These are phyloP conservation scores for Dendrobium catenatum DNA, from an alignment of 106 monocot genomes.

Conservation along the genomic window DNA sequence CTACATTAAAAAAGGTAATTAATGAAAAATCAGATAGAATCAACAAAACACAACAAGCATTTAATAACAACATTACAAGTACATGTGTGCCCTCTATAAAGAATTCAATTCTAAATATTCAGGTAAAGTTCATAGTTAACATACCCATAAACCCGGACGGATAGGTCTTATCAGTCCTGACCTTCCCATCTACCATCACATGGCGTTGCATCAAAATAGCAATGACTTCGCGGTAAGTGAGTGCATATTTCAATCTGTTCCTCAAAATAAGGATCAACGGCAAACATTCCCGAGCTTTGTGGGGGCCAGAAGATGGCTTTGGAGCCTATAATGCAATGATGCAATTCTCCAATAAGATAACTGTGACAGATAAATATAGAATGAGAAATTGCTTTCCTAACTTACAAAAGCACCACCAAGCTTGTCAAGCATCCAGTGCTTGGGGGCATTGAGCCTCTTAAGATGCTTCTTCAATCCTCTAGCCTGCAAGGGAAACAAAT, in stretches of 20 bases:
- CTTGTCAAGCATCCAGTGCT: constrained; percentile 92
- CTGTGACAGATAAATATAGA: background rate
- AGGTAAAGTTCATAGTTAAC: background rate
- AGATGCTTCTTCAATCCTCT: constrained; percentile 89
- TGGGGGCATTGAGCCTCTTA: constrained; percentile 95
- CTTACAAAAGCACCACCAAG: constrained; percentile 93
- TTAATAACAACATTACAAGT: background rate
- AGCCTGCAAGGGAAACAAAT: constrained; percentile 28
- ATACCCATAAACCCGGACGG: constrained; percentile 96
- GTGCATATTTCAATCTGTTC: constrained; percentile 82
- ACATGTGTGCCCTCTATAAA: background rate
- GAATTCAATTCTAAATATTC: too few species aligned
- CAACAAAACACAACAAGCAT: too few species aligned
- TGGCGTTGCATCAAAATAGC: constrained; percentile 82
- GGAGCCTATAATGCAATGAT: constrained; percentile 46
- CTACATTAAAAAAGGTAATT: constrained; percentile 14
- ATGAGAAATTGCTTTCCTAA: background rate
- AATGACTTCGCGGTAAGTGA: constrained; percentile 70
- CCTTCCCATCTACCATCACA: constrained; percentile 74
- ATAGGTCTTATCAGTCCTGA: constrained; percentile 88
- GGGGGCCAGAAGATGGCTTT: constrained; percentile 83
- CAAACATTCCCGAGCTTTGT: constrained; percentile 82
- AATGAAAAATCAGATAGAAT: too few species aligned
- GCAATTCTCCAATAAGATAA: background rate
- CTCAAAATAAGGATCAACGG: constrained; percentile 81